Conservation (phyloP, 2,329 filamentous ascomycete genomes). For the Macrophomina pseudophaseolina region DNA sequence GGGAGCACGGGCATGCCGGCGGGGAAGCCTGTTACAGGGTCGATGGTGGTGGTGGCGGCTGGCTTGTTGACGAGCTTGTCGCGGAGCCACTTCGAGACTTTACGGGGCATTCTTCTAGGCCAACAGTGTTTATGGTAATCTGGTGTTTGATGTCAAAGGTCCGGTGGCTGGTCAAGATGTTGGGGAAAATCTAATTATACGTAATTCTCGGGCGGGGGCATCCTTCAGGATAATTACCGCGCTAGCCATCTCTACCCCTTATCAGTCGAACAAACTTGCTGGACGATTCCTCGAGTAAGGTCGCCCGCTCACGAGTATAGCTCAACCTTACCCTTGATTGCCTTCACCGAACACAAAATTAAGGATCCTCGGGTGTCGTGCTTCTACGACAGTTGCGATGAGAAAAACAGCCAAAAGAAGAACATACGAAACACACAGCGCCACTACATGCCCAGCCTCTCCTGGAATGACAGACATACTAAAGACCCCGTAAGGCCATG, state of each 20-base stretch:
- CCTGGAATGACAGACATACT: slow-evolving; percentile 1
- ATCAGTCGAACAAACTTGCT: no score
- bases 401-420: background rate
- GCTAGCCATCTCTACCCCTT: no score
- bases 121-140: no score
- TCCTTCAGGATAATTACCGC: no score
- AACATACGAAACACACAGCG: background rate
- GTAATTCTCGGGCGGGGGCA: no score
- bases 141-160: no score
- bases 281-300: no score
- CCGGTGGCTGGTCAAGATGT: no score
- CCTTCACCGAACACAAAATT: background rate
- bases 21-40: background rate
- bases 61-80: background rate
- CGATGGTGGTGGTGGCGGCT: background rate
- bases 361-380: background rate
- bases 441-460: background rate
- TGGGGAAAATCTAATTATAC: no score
- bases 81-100: background rate
- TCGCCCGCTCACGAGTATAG: no score
- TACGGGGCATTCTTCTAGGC: no score
- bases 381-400: background rate
- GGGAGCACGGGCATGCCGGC: background rate
- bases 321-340: background rate
- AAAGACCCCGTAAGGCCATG: background rate